Evolutionary conservation across 805 yeast genomes (phyloP).

Genomic region (Pichia scutulata): DNA sequence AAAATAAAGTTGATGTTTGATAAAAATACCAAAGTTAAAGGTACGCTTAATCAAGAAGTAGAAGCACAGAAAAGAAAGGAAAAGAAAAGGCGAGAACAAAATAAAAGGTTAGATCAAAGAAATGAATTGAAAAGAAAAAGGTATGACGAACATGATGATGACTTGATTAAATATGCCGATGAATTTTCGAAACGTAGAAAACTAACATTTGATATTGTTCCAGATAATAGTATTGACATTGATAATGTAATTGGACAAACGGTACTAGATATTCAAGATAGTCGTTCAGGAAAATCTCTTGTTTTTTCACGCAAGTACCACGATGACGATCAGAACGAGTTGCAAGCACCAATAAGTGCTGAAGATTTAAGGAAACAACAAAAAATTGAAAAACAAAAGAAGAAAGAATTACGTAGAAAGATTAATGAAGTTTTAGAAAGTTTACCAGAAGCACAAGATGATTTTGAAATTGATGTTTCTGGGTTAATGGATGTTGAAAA

Average conservation of each 20-base stretch:
- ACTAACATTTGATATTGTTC: conserved; percentile 1
- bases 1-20: conserved; percentile 35
- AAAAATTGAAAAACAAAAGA: conserved; percentile 1
- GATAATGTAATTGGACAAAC: conserved; percentile 7
- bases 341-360: too few species aligned
- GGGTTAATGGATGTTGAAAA: neutral
- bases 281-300: conserved; percentile 7
- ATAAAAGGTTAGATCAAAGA: conserved; percentile 4
- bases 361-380: neutral
- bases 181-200: conserved; percentile 10
- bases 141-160: neutral
- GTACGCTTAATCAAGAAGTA: conserved; percentile 35
- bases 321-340: neutral
- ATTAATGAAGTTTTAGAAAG: conserved; percentile 2
- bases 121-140: neutral
- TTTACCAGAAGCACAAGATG: conserved; percentile 13
- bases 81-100: conserved; percentile 9
- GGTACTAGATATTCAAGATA: conserved; percentile 1
- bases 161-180: neutral
- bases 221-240: neutral
- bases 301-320: conserved; percentile 6
- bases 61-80: conserved; percentile 23
- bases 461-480: conserved; percentile 13
- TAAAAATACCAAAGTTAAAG: conserved; percentile 34
- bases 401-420: neutral